These are phyloP conservation scores for Rubia yunnanensis DNA, from an alignment of 257 asterid genomes.

Conservation along the genomic window DNA sequence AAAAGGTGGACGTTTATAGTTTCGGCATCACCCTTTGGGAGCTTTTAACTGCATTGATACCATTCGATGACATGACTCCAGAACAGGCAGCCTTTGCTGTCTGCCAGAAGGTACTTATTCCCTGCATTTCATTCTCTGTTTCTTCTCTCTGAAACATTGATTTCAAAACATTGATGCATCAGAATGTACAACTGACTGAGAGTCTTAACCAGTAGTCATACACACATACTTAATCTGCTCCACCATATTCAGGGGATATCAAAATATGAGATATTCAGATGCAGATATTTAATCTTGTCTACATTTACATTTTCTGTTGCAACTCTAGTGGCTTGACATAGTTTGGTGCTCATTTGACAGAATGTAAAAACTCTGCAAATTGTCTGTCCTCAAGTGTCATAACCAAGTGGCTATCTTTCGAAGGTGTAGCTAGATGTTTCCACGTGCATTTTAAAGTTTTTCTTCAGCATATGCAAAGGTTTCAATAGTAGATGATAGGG, in stretches of 20 bases:
- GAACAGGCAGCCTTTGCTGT: conserved; percentile 99
- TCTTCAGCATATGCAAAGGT: neutral
- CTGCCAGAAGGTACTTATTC: conserved; percentile 74
- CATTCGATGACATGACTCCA: conserved; percentile 87
- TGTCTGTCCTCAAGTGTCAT: neutral
- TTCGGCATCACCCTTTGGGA: conserved; percentile 91
- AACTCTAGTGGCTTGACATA: neutral
- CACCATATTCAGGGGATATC: neutral
- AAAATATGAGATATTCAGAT: neutral
- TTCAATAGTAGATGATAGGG: neutral
- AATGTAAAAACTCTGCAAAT: neutral
- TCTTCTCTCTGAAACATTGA: neutral
- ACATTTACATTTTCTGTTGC: neutral
- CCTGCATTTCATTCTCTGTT: neutral
- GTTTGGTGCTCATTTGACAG: neutral
- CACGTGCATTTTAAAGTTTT: neutral
- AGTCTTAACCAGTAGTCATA: neutral
- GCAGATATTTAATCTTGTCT: neutral
- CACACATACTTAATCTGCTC: neutral
- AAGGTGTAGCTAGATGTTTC: neutral
- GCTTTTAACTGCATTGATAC: conserved; percentile 83
- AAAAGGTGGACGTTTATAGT: conserved; percentile 91
- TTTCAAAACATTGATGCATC: neutral
- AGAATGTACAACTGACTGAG: neutral
- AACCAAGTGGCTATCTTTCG: neutral